phyloP scores from a whole-genome alignment of 2,329 filamentous ascomycete species.

The Orbilia javanica region DNA sequence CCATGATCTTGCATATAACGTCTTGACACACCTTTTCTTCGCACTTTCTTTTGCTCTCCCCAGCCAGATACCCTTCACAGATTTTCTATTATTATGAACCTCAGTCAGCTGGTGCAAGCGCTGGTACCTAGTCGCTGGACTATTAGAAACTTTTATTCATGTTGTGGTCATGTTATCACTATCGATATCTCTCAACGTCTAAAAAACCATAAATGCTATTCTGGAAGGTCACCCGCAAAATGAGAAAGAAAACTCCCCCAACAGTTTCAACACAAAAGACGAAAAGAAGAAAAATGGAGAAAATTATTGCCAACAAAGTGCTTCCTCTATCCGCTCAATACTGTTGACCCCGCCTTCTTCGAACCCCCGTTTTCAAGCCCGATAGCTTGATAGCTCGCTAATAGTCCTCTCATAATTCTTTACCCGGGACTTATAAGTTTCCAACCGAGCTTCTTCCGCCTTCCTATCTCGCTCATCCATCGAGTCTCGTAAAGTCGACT shows the following conservation, averaged over 20 bases:
- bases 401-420: neutral
- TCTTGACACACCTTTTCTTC: neutral
- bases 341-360: neutral
- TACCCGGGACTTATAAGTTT: constrained; percentile 2
- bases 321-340: neutral
- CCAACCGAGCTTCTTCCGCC: constrained; percentile 1
- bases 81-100: neutral
- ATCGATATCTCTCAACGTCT: constrained; percentile 4
- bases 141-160: neutral
- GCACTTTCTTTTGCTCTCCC: neutral
- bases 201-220: constrained; percentile 15
- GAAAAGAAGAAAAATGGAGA: neutral
- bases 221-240: constrained; percentile 34
- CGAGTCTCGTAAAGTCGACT: neutral
- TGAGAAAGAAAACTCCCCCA: constrained; percentile 21
- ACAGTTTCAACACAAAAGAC: constrained; percentile 8
- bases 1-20: neutral
- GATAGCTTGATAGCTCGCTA: neutral
- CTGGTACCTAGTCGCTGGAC: neutral
- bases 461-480: constrained; percentile 17
- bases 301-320: neutral
- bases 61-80: constrained; percentile 24
- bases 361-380: neutral
- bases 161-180: constrained; percentile 23
- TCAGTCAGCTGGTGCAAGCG: neutral